Evolutionary conservation across 371 early-diverging fungal genomes (phyloP).

Genomic region (Capillidium rhysosporum): DNA sequence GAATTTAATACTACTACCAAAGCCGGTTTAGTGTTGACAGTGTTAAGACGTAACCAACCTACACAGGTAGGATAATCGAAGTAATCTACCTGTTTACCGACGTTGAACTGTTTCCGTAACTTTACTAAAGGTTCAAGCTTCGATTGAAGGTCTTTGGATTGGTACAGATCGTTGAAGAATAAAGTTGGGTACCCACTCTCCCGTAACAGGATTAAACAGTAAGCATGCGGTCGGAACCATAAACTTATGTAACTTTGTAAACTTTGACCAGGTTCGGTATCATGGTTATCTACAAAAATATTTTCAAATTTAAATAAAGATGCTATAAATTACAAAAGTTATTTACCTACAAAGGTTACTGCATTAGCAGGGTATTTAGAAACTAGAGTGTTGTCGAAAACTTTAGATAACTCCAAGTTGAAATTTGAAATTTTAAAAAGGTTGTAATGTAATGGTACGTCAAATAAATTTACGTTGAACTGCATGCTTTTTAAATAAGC

Average conservation of each 20-base stretch:
- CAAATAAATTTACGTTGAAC: slow-evolving; percentile 15
- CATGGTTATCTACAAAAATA: slow-evolving; percentile 16
- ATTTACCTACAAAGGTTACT: slow-evolving; percentile 5
- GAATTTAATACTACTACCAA: slow-evolving; percentile 9
- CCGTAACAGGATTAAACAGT: slow-evolving; percentile 12
- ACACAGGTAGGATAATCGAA: slow-evolving; percentile 18
- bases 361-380: slow-evolving; percentile 9
- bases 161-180: slow-evolving; percentile 15
- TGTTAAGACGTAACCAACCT: slow-evolving; percentile 19
- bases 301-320: background rate
- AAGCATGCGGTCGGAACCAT: slow-evolving; percentile 15
- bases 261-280: slow-evolving; percentile 12
- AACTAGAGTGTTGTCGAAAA: slow-evolving; percentile 14
- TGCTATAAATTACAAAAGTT: background rate
- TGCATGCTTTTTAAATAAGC: slow-evolving; percentile 11
- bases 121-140: slow-evolving; percentile 12
- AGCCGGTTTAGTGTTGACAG: slow-evolving; percentile 9
- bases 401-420: slow-evolving; percentile 13
- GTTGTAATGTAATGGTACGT: slow-evolving; percentile 18
- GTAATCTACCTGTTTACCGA: slow-evolving; percentile 19
- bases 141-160: slow-evolving; percentile 9
- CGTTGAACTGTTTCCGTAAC: slow-evolving; percentile 14
- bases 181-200: slow-evolving; percentile 13
- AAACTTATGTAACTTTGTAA: slow-evolving; percentile 11
- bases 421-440: slow-evolving; percentile 11